Conservation (phyloP, 257 asterid genomes). For the Solanum etuberosum region DNA sequence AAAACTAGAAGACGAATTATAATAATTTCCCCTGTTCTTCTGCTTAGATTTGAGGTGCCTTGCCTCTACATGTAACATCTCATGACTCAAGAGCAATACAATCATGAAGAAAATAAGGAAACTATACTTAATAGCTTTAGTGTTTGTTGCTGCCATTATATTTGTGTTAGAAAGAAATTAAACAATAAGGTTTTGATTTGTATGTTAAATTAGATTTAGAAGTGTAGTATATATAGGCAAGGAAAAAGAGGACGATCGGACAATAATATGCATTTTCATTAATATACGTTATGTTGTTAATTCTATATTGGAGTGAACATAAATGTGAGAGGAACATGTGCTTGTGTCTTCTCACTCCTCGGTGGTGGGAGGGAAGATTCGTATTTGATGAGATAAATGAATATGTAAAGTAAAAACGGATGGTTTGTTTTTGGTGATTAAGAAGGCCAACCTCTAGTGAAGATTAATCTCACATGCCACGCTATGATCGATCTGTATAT, state of each 20-base stretch:
- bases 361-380: constrained; percentile 12
- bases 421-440: constrained; percentile 4
- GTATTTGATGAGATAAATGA: neutral
- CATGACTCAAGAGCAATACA: constrained; percentile 6
- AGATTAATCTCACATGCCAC: constrained; percentile 5
- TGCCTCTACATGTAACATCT: constrained; percentile 15
- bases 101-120: constrained; percentile 1
- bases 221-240: neutral
- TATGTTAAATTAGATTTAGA: neutral
- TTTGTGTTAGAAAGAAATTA: neutral
- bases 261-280: neutral
- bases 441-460: neutral
- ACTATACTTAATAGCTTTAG: neutral
- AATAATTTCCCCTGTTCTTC: neutral
- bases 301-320: neutral
- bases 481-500: neutral
- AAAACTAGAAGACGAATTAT: neutral
- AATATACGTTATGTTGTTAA: neutral
- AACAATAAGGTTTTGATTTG: neutral
- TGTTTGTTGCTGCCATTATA: neutral
- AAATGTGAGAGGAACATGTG: neutral
- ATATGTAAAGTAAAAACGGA: constrained; percentile 4
- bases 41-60: constrained; percentile 13
- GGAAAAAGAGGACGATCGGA: neutral
- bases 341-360: constrained; percentile 2